These are phyloP conservation scores for Lasiosphaeris hirsuta DNA, from an alignment of 495 filamentous ascomycete genomes.

Conservation along the genomic window DNA sequence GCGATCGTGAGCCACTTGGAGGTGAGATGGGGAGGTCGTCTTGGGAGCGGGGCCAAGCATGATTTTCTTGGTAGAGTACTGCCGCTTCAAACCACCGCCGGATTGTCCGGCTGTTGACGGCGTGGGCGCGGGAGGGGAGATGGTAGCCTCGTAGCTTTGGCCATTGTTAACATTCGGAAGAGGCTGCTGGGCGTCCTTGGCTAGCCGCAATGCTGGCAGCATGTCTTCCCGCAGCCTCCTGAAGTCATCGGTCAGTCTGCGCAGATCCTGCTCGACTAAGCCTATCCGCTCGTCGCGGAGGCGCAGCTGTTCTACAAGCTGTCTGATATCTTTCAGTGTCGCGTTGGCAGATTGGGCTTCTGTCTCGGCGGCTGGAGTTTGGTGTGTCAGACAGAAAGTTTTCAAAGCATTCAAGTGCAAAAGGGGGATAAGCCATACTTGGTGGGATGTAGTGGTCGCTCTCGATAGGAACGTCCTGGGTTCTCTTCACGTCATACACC, in stretches of 20 bases:
- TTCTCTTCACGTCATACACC: slow-evolving; percentile 92
- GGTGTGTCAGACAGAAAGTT: slow-evolving; percentile 20
- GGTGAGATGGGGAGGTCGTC: slow-evolving; percentile 70
- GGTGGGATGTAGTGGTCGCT: slow-evolving; percentile 90
- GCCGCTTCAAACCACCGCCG: slow-evolving; percentile 60
- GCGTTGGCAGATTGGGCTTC: slow-evolving; percentile 79
- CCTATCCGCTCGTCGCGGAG: slow-evolving; percentile 83
- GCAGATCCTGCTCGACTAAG: slow-evolving; percentile 74
- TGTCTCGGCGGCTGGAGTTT: slow-evolving; percentile 73
- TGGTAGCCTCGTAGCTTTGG: slow-evolving; percentile 42
- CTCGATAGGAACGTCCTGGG: slow-evolving; percentile 85
- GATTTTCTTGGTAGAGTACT: slow-evolving; percentile 89
- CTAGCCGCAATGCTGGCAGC: slow-evolving; percentile 80
- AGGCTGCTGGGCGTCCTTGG: slow-evolving; percentile 86
- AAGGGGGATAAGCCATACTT: slow-evolving; percentile 56
- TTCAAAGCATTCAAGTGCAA: not conserved
- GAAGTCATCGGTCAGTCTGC: slow-evolving; percentile 79
- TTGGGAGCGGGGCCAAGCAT: slow-evolving; percentile 80
- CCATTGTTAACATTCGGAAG: slow-evolving; percentile 58
- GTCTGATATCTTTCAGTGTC: slow-evolving; percentile 85
- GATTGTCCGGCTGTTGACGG: slow-evolving; percentile 45
- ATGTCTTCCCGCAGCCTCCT: slow-evolving; percentile 82
- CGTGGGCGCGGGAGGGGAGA: slow-evolving; percentile 52
- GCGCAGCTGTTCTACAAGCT: slow-evolving; percentile 80
- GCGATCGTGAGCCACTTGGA: slow-evolving; percentile 54